Evolutionary conservation across 345 rosid species (phyloP), one percentile per base, ranked within the genome.

Genomic region (Pistacia vera): DNA sequence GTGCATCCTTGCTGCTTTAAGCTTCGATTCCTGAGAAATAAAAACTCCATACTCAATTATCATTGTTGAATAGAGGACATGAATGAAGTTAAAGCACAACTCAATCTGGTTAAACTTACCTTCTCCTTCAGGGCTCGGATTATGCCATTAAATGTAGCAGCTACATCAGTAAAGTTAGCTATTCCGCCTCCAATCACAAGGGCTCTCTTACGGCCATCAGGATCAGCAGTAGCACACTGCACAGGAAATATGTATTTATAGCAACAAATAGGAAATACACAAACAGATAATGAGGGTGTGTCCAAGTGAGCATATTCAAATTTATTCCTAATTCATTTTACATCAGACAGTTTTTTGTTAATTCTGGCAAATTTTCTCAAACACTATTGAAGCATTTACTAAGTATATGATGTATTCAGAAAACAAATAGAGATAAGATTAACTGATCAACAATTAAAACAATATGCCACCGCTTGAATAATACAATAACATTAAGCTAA

Each of bases 151-250:
- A 96, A 96, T 64, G 99, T 93, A 74, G 99, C 95, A 72, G 98
- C 99, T 66, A 92, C 98, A 70, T 95, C 98, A 0, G 97, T 95
- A 79, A 95, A 95, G 86, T 95, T 95, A 28, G 99, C 99, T 44
- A 93, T 93, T 80, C 98, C 99, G 68, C 99, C 97, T 75, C 99
- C 99, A 35, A 95, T 85, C 11, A 95, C 97, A 44, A 95, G 96
- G 74, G 99, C 98, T 76, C 98, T 85, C 87, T 77, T 91, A 36
- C 74, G 82, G 61, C 97, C 97, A 87, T 95, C 97, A 7, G 97
- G 98, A 79, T 91, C 85, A 11, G 94, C 83, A 76, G 97, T 88
- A 44, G 97, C 98, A 90, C 94, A 93, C 98, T 93, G 86, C 66
- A 73, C 3, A 77, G 25, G 35, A 41, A 73, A 11, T 28, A 75